Evolutionary conservation across 495 filamentous ascomycete species (phyloP).

Genomic region (Daldinia decipiens): DNA sequence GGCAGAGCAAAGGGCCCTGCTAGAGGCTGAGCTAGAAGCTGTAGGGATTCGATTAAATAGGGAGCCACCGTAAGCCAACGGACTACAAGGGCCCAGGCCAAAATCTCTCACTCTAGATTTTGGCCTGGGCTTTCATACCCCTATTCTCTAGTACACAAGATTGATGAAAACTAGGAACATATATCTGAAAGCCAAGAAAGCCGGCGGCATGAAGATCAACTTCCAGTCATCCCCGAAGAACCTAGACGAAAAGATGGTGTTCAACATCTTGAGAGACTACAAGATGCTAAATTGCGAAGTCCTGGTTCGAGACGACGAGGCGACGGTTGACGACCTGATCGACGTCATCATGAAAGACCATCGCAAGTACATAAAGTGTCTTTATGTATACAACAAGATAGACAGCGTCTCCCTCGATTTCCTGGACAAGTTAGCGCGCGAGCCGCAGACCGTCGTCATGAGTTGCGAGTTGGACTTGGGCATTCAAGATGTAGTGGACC

Average conservation of each 20-base stretch:
- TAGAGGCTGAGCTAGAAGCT: constrained; percentile 94
- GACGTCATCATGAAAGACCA: constrained; percentile 99
- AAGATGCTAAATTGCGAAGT: constrained; percentile 99
- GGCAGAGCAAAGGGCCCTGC: constrained; percentile 88
- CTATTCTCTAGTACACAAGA: not conserved
- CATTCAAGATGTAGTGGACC: constrained; percentile 93
- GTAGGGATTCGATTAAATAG: constrained; percentile 95
- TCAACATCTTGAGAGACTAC: constrained; percentile 96
- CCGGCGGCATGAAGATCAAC: constrained; percentile 98
- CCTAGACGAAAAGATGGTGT: constrained; percentile 96
- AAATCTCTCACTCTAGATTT: not conserved
- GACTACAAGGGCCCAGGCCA: not conserved
- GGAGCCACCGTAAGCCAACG: constrained; percentile 80
- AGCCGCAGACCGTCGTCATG: constrained; percentile 96
- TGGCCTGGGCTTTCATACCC: not conserved
- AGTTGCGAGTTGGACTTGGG: constrained; percentile 96
- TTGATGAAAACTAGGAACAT: constrained; percentile 75
- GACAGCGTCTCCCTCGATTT: constrained; percentile 94
- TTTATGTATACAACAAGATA: constrained; percentile 99
- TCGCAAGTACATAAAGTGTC: constrained; percentile 93
- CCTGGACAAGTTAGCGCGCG: constrained; percentile 88
- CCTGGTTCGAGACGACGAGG: constrained; percentile 91
- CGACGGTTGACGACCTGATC: constrained; percentile 97
- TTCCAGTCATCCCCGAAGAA: constrained; percentile 89
- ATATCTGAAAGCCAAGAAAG: constrained; percentile 97